Evolutionary conservation across 2,329 filamentous ascomycete genomes (phyloP).

Genomic region (Mycocentrospora acerina): DNA sequence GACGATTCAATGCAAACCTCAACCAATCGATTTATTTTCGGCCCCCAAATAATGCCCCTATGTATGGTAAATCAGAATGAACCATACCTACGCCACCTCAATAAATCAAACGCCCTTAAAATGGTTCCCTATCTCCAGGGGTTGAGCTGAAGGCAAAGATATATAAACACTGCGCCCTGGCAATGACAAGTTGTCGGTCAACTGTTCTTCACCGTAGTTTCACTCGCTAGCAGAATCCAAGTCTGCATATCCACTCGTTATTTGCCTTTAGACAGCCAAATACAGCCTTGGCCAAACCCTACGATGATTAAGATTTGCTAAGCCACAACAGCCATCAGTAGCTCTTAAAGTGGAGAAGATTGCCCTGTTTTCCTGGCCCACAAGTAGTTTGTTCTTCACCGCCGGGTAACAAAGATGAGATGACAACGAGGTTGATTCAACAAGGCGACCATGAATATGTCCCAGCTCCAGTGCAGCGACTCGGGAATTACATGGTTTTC

Average conservation of each 20-base stretch:
- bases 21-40: background rate
- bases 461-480: too few species aligned
- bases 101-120: background rate
- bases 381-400: too few species aligned
- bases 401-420: too few species aligned
- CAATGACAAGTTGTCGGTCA: background rate
- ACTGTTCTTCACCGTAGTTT: background rate
- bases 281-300: background rate
- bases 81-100: background rate
- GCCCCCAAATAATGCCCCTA: background rate
- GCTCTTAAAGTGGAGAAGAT: too few species aligned
- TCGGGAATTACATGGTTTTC: too few species aligned
- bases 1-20: too few species aligned
- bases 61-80: background rate
- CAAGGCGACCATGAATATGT: too few species aligned
- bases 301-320: too few species aligned
- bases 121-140: background rate
- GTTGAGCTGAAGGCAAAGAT: background rate
- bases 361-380: too few species aligned
- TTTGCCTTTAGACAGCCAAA: background rate
- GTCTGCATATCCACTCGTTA: background rate
- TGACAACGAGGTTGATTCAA: too few species aligned
- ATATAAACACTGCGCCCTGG: conserved; percentile 1
- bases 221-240: background rate
- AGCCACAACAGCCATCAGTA: too few species aligned